phyloP scores from a whole-genome alignment of 2,329 filamentous ascomycete species.

The Colletotrichum tofieldiae region DNA sequence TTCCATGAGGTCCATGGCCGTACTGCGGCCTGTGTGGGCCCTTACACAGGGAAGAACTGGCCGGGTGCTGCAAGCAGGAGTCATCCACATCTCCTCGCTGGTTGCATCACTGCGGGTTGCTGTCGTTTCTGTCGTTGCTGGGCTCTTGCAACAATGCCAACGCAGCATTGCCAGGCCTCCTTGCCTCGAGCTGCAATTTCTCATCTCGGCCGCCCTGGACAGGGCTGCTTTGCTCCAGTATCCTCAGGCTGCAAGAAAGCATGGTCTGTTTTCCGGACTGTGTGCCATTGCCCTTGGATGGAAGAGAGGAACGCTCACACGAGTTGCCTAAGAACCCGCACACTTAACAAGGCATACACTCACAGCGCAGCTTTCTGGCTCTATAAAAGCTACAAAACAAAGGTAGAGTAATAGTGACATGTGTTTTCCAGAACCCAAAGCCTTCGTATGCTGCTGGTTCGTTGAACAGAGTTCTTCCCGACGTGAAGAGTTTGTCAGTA shows the following conservation, averaged over 20 bases:
- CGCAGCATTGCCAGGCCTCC: slow-evolving; percentile 5
- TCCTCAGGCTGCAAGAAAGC: not conserved
- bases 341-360: too few species aligned
- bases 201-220: not conserved
- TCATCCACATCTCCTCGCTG: not conserved
- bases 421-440: too few species aligned
- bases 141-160: slow-evolving; percentile 21
- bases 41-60: not conserved
- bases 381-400: too few species aligned
- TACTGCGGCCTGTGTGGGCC: not conserved
- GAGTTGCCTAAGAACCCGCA: too few species aligned
- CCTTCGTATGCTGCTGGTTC: too few species aligned
- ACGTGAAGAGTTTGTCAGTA: too few species aligned
- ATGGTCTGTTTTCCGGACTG: slow-evolving; percentile 7
- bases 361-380: too few species aligned
- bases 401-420: too few species aligned
- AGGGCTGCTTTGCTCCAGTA: not conserved
- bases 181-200: not conserved
- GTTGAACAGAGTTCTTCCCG: too few species aligned
- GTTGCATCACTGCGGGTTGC: slow-evolving; percentile 11
- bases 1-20: not conserved
- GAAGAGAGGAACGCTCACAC: not conserved
- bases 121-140: not conserved
- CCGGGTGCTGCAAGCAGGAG: slow-evolving; percentile 19
- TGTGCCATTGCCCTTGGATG: not conserved